A percentile compares a stretch with the other conserved stretches of the same genome.
Evolutionary conservation across 192 early-diverging fungal species (phyloP).

Genomic region (Linnemannia exigua): DNA sequence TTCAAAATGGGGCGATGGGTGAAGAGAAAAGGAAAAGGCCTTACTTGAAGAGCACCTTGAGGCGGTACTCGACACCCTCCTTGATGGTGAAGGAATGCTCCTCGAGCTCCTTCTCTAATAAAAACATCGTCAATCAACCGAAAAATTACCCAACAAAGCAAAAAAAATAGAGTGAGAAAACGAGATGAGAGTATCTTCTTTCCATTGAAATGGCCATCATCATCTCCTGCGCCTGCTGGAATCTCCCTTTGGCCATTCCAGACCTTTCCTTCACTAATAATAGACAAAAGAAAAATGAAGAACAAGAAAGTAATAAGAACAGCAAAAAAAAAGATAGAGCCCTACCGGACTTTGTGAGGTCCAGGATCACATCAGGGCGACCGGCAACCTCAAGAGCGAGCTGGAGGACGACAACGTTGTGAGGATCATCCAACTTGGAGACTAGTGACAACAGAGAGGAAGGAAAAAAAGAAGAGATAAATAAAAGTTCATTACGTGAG

Average conservation of each 20-base stretch:
- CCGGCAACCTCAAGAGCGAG: slow-evolving; percentile 82
- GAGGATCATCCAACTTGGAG: slow-evolving; percentile 39
- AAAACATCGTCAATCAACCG: no score
- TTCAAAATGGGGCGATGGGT: background rate
- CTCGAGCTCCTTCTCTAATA: slow-evolving; percentile 77
- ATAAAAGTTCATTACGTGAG: background rate
- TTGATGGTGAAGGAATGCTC: slow-evolving; percentile 90
- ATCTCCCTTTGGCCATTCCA: background rate
- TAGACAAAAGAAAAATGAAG: background rate
- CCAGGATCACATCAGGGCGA: slow-evolving; percentile 81
- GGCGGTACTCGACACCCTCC: slow-evolving; percentile 93
- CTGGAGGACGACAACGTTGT: slow-evolving; percentile 79
- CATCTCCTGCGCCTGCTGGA: background rate
- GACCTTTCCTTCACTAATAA: background rate
- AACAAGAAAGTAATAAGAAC: slow-evolving; percentile 1
- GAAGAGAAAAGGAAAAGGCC: background rate
- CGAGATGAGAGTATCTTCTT: background rate
- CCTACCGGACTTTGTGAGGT: slow-evolving; percentile 81
- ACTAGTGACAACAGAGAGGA: background rate
- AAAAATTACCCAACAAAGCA: background rate
- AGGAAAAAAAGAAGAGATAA: background rate
- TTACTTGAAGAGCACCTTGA: slow-evolving; percentile 93
- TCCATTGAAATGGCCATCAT: background rate
- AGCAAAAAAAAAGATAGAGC: slow-evolving; percentile 2
- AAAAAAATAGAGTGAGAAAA: background rate